These are phyloP conservation scores for Pyrus communis DNA, from an alignment of 306 rosid genomes.

Conservation along the genomic window DNA sequence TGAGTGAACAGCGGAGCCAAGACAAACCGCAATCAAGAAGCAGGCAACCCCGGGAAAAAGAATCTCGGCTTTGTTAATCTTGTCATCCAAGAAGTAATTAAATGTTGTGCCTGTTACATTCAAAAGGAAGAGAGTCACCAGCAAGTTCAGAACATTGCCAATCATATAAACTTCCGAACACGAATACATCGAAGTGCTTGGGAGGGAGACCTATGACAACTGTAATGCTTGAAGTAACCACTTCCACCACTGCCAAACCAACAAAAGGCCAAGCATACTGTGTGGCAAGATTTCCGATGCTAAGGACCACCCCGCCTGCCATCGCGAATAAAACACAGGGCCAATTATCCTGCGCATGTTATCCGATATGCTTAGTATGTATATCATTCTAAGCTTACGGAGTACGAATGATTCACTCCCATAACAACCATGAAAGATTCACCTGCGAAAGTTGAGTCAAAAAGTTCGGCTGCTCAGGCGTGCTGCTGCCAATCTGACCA, in stretches of 20 bases:
- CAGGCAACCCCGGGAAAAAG: conserved; percentile 91
- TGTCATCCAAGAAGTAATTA: conserved; percentile 80
- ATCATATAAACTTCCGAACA: not conserved
- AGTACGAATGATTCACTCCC: not conserved
- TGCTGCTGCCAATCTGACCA: conserved; percentile 68
- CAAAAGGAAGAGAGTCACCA: not conserved
- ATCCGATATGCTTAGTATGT: not conserved
- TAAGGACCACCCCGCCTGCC: conserved; percentile 77
- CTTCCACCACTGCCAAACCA: conserved; percentile 85
- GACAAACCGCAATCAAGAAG: conserved; percentile 80
- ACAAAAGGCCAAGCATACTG: conserved; percentile 91
- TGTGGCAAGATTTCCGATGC: conserved; percentile 72
- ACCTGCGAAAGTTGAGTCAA: conserved; percentile 70
- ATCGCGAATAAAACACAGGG: conserved; percentile 78
- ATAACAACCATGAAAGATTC: not conserved
- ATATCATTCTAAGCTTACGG: not conserved
- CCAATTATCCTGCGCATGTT: conserved; percentile 63
- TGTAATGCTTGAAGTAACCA: conserved; percentile 67
- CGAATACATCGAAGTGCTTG: not conserved
- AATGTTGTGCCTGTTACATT: conserved; percentile 65
- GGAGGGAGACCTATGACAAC: conserved; percentile 69
- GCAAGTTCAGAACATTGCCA: not conserved
- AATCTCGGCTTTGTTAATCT: conserved; percentile 70
- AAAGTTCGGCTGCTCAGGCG: conserved; percentile 44
- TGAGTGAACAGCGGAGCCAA: conserved; percentile 78